phyloP scores from a whole-genome alignment of 495 filamentous ascomycete genomes.

The Parathielavia appendiculata region DNA sequence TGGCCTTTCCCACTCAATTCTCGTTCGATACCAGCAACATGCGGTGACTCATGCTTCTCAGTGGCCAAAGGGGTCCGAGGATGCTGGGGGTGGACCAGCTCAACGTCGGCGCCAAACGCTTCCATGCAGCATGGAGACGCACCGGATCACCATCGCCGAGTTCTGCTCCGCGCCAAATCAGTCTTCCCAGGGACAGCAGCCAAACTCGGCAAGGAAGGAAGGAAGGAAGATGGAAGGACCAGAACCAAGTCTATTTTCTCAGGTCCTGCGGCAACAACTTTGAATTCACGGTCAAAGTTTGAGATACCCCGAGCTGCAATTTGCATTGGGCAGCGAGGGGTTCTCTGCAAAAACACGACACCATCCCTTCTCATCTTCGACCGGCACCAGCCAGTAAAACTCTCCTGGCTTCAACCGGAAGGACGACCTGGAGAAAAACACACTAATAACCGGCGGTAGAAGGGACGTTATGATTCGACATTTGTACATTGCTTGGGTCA shows the following conservation, averaged over 20 bases:
- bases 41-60: conserved; percentile 30
- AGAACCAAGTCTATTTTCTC: too few relatives aligned
- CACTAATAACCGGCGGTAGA: conserved; percentile 9
- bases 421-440: conserved; percentile 4
- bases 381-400: background rate
- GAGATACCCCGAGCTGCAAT: conserved; percentile 19
- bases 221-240: too few relatives aligned
- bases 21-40: conserved; percentile 67
- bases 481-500: conserved; percentile 5
- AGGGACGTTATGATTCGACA: conserved; percentile 3
- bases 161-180: too few relatives aligned
- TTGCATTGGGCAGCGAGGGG: conserved; percentile 14
- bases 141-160: background rate
- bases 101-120: background rate
- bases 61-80: background rate
- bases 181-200: too few relatives aligned
- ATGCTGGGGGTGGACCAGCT: background rate
- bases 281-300: conserved; percentile 10
- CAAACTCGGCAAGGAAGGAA: too few relatives aligned
- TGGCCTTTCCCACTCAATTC: conserved; percentile 90
- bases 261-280: background rate
- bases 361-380: background rate
- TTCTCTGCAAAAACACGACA: conserved; percentile 10
- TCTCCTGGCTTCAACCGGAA: background rate
- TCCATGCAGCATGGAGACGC: background rate